These are phyloP conservation scores for Chrysosporium queenslandicum DNA, from an alignment of 2,329 filamentous ascomycete genomes.

Conservation along the genomic window DNA sequence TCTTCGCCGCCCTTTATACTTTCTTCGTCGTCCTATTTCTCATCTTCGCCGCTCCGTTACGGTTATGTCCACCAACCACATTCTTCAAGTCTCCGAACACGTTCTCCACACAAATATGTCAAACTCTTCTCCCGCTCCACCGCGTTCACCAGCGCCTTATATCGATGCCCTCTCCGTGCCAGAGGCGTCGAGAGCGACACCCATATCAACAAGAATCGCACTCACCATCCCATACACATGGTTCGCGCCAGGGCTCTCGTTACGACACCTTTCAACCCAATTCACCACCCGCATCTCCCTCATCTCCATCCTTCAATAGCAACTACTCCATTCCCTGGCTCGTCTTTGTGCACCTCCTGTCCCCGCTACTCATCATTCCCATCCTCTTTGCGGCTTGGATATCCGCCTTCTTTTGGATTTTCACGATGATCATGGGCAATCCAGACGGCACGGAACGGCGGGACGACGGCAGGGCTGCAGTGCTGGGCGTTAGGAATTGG, in stretches of 20 bases:
- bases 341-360: slow-evolving; percentile 45
- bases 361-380: slow-evolving; percentile 47
- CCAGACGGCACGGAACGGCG: slow-evolving; percentile 50
- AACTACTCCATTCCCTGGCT: slow-evolving; percentile 34
- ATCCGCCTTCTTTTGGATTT: slow-evolving; percentile 53
- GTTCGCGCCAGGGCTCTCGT: neutral
- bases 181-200: slow-evolving; percentile 18
- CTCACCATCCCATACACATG: neutral
- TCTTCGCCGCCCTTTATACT: slow-evolving; percentile 47
- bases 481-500: slow-evolving; percentile 48
- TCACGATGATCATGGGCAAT: slow-evolving; percentile 51
- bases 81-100: slow-evolving; percentile 36
- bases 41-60: slow-evolving; percentile 44
- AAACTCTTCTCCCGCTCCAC: slow-evolving; percentile 45
- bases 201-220: slow-evolving; percentile 17
- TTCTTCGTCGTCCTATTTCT: slow-evolving; percentile 43
- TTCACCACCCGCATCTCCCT: slow-evolving; percentile 20
- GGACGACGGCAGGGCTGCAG: slow-evolving; percentile 52
- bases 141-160: slow-evolving; percentile 38
- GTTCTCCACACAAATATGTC: slow-evolving; percentile 42
- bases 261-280: slow-evolving; percentile 34
- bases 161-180: slow-evolving; percentile 18
- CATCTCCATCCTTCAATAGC: slow-evolving; percentile 23
- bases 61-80: slow-evolving; percentile 40
- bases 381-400: slow-evolving; percentile 50